phyloP scores from a whole-genome alignment of 2,329 filamentous ascomycete genomes.

The Chaetomiaceae sp. region DNA sequence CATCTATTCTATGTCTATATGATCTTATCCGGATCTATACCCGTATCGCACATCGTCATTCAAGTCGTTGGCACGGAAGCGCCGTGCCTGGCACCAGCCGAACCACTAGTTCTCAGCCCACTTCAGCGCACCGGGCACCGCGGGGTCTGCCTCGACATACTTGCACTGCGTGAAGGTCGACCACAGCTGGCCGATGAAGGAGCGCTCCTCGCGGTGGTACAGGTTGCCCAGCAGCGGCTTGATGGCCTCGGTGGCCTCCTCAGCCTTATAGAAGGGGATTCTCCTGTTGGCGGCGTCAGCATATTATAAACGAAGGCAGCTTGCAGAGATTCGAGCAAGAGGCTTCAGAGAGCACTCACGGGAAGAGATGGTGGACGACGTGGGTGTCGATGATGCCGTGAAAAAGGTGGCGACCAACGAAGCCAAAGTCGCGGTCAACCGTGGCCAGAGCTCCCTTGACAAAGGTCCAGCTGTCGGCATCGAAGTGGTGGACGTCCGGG shows the following conservation, averaged over 20 bases:
- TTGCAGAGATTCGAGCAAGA: no score
- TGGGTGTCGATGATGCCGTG: slow-evolving; percentile 61
- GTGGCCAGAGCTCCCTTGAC: slow-evolving; percentile 57
- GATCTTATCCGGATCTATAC: no score
- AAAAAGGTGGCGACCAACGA: slow-evolving; percentile 59
- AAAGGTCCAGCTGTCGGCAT: slow-evolving; percentile 54
- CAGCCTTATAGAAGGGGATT: slow-evolving; percentile 56
- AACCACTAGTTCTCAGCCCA: slow-evolving; percentile 28
- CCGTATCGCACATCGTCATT: no score
- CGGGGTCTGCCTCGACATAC: slow-evolving; percentile 39
- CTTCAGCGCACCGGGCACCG: slow-evolving; percentile 31
- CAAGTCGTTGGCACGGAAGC: no score
- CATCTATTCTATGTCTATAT: no score
- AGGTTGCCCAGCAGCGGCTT: slow-evolving; percentile 48
- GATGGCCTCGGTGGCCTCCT: slow-evolving; percentile 53
- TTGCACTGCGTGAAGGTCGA: slow-evolving; percentile 41
- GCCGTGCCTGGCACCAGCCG: background rate
- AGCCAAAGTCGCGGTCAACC: slow-evolving; percentile 59
- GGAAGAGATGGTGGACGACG: slow-evolving; percentile 57
- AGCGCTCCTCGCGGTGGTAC: slow-evolving; percentile 42
- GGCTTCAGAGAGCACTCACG: slow-evolving; percentile 37
- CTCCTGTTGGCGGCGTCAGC: slow-evolving; percentile 26
- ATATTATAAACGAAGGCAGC: no score
- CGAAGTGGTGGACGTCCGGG: slow-evolving; percentile 51
- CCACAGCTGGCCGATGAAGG: slow-evolving; percentile 42